phyloP scores from a whole-genome alignment of 163 green algal species.

The Smithsoniella earleae region DNA sequence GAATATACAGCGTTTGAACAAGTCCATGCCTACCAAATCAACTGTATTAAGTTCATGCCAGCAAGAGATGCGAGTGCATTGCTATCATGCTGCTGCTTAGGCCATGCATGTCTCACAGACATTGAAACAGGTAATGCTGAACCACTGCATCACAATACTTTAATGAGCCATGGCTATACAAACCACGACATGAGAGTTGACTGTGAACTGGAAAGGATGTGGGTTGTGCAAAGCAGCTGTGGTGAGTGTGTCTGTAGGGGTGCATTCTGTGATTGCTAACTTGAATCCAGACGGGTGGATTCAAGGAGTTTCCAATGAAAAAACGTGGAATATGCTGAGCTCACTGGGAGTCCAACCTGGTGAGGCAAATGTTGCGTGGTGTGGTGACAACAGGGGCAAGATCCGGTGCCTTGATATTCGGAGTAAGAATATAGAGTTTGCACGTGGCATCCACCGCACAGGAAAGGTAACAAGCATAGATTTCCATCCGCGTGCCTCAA shows the following conservation, averaged over 20 bases:
- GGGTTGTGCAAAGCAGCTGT: background rate
- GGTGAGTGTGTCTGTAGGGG: too few species aligned
- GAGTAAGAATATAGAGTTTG: slow-evolving; percentile 43
- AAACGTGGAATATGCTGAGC: slow-evolving; percentile 34
- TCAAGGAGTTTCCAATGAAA: slow-evolving; percentile 34
- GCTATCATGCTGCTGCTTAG: slow-evolving; percentile 60
- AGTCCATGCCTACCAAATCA: slow-evolving; percentile 60
- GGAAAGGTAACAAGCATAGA: slow-evolving; percentile 53
- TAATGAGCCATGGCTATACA: too few species aligned
- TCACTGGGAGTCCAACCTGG: background rate
- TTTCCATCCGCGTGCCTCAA: slow-evolving; percentile 52
- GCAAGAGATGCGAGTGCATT: slow-evolving; percentile 35
- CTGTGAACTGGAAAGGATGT: too few species aligned
- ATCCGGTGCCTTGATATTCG: slow-evolving; percentile 46
- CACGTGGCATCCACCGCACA: background rate
- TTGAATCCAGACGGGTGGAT: slow-evolving; percentile 69
- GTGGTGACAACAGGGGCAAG: slow-evolving; percentile 6
- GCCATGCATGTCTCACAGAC: slow-evolving; percentile 60
- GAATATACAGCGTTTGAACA: slow-evolving; percentile 66
- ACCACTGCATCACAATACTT: slow-evolving; percentile 45
- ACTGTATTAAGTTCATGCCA: slow-evolving; percentile 48
- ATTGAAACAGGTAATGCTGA: slow-evolving; percentile 60
- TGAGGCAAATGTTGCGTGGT: background rate
- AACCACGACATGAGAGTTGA: too few species aligned
- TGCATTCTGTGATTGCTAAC: too few species aligned